Evolutionary conservation across 106 monocot genomes (phyloP).

Genomic region (Acanthochlamys bracteata): DNA sequence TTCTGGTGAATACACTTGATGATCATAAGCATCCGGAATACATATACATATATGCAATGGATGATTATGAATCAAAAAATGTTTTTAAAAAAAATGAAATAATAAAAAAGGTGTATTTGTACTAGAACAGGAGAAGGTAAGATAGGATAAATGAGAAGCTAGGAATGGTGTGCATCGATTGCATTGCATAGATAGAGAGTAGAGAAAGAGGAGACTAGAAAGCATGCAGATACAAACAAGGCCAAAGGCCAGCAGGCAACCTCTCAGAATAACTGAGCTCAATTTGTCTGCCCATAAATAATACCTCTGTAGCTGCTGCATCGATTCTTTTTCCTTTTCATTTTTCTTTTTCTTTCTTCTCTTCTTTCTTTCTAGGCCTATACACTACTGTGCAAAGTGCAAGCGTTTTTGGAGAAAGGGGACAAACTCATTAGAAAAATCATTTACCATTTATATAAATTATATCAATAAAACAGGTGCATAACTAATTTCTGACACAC

Average conservation of each 20-base stretch:
- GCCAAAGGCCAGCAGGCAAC: not conserved
- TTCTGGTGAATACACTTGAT: too few relatives aligned
- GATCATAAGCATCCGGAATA: too few relatives aligned
- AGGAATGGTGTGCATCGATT: too few relatives aligned
- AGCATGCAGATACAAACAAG: constrained; percentile 1
- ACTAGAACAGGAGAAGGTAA: too few relatives aligned
- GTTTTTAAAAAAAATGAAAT: too few relatives aligned
- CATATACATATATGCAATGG: too few relatives aligned
- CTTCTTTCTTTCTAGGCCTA: not conserved
- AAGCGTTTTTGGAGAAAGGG: not conserved
- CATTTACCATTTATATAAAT: not conserved
- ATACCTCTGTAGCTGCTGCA: not conserved
- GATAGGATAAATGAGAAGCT: too few relatives aligned
- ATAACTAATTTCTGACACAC: constrained; percentile 1
- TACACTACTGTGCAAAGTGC: too few relatives aligned
- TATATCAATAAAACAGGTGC: not conserved
- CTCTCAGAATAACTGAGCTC: not conserved
- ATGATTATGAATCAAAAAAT: too few relatives aligned
- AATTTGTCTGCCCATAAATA: not conserved
- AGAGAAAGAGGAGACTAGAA: not conserved
- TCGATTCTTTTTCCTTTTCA: not conserved
- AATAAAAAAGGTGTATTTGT: too few relatives aligned
- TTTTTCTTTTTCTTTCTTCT: not conserved
- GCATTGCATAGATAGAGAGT: too few relatives aligned
- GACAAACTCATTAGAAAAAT: not conserved